Conservation (phyloP, 2,329 filamentous ascomycete species). For the Hirsutella thompsonii region DNA sequence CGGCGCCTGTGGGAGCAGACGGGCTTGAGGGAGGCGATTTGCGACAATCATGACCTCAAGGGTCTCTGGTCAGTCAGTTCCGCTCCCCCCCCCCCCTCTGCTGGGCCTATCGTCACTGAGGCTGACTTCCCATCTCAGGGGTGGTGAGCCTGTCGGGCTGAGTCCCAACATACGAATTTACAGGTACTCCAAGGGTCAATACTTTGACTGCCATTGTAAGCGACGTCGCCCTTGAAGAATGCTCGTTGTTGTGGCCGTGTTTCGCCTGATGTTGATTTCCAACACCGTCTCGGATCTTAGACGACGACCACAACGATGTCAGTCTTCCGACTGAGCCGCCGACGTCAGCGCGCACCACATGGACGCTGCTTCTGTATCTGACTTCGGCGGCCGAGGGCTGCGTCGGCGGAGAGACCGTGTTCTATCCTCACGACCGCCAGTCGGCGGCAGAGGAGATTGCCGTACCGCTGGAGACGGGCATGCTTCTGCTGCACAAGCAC, state of each 20-base stretch:
- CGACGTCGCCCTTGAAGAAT: neutral
- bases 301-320: constrained; percentile 76
- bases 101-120: neutral
- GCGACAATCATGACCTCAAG: constrained; percentile 21
- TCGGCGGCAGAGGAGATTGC: constrained; percentile 51
- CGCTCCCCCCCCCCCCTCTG: too few species aligned
- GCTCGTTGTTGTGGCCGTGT: neutral
- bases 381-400: constrained; percentile 65
- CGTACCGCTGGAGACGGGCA: constrained; percentile 67
- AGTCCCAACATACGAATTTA: constrained; percentile 87
- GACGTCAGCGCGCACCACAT: constrained; percentile 50
- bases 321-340: constrained; percentile 29
- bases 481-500: constrained; percentile 78
- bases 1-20: constrained; percentile 65
- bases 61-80: constrained; percentile 35
- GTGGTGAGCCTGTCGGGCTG: constrained; percentile 68
- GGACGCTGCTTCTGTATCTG: constrained; percentile 82
- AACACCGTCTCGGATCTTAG: constrained; percentile 27
- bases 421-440: constrained; percentile 60
- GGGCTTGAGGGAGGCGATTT: constrained; percentile 52
- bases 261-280: neutral
- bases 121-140: constrained; percentile 40
- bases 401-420: constrained; percentile 78
- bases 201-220: constrained; percentile 86
- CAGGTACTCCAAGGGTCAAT: constrained; percentile 73